A percentile compares a stretch with the other conserved stretches of the same genome.
Evolutionary conservation across 345 rosid genomes (phyloP).

Genomic region (Ceriops decandra): DNA sequence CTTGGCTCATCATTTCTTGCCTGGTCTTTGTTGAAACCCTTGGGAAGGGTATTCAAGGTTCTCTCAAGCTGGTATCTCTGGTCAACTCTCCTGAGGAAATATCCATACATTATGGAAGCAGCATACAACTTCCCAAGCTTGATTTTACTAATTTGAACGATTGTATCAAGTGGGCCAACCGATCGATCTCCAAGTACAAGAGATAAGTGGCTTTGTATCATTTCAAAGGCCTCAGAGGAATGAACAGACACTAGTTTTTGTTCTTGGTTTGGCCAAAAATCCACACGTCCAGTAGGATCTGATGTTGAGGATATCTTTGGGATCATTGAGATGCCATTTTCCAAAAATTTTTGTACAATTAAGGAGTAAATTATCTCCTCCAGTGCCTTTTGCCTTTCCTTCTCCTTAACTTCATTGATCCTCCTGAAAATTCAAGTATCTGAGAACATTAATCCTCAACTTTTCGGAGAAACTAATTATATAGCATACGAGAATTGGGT

Average conservation of each 20-base stretch:
- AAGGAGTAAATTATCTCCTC: conserved; percentile 85
- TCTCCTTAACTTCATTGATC: conserved; percentile 80
- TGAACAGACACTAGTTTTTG: conserved; percentile 77
- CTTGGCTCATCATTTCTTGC: conserved; percentile 40
- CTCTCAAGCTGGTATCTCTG: conserved; percentile 85
- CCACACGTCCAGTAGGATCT: conserved; percentile 76
- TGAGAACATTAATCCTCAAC: conserved; percentile 1
- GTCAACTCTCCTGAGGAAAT: conserved; percentile 87
- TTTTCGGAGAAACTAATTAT: background rate
- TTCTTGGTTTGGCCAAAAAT: conserved; percentile 95
- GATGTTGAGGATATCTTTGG: conserved; percentile 60
- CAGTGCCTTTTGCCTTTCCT: conserved; percentile 56
- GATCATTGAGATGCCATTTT: conserved; percentile 64
- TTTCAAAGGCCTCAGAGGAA: conserved; percentile 87
- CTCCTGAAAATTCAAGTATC: conserved; percentile 45
- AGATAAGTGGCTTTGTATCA: conserved; percentile 85
- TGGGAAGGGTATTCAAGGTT: conserved; percentile 75
- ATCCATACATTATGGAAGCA: conserved; percentile 89
- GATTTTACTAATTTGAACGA: conserved; percentile 76
- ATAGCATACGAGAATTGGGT: background rate
- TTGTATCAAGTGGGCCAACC: conserved; percentile 67
- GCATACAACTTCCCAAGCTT: conserved; percentile 88
- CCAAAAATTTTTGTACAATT: conserved; percentile 70
- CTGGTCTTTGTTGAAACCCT: conserved; percentile 41
- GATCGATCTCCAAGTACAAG: conserved; percentile 67